phyloP scores from a whole-genome alignment of 2,329 filamentous ascomycete species.

The Curvularia spicifera region DNA sequence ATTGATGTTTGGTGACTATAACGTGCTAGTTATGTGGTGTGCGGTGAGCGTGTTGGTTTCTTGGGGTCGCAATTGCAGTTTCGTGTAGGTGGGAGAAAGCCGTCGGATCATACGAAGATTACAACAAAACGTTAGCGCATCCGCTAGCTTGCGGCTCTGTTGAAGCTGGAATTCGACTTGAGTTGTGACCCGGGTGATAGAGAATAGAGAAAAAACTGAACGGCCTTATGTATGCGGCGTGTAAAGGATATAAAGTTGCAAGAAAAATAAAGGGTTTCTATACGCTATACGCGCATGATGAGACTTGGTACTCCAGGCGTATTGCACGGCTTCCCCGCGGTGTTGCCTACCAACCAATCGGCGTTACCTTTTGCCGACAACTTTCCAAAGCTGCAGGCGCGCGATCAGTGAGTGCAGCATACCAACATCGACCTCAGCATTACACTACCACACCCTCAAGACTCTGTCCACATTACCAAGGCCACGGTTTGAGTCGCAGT shows the following conservation, averaged over 20 bases:
- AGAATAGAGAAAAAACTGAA: background rate
- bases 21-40: background rate
- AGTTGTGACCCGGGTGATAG: background rate
- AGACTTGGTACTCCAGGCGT: background rate
- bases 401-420: conserved; percentile 5
- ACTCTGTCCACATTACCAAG: background rate
- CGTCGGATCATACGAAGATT: conserved; percentile 2
- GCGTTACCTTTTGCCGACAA: conserved; percentile 22
- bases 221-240: no score
- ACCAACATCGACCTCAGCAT: conserved; percentile 1
- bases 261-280: background rate
- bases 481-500: conserved; percentile 24
- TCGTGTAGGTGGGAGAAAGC: background rate
- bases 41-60: background rate
- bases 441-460: conserved; percentile 7
- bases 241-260: background rate
- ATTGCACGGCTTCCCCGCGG: conserved; percentile 12
- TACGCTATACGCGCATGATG: background rate
- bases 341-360: conserved; percentile 11
- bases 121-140: conserved; percentile 13
- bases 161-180: background rate
- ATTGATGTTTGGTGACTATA: conserved; percentile 1
- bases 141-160: conserved; percentile 13
- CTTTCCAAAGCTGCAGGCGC: conserved; percentile 25
- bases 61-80: background rate